Evolutionary conservation across 164 flowering plant species (phyloP), one percentile per base, ranked within the genome.

Genomic region (Macadamia integrifolia): DNA sequence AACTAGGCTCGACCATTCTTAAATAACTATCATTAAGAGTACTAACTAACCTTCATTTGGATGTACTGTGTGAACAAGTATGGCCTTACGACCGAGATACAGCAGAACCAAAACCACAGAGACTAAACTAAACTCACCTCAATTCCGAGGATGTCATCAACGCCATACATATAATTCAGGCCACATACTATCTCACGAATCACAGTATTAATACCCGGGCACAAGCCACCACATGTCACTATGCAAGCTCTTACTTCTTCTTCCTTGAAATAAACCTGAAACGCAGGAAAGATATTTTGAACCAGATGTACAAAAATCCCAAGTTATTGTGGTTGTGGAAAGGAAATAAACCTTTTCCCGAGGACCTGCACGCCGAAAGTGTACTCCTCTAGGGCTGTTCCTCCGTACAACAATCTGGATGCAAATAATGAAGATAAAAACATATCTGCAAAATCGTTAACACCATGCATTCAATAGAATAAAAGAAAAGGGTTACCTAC

Each of bases 291-390:
- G 56, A 31, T 60, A 15, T 2, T 2, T 2, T 2, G 5, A 35
- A 0, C 57, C 17, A 11, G 14, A 18, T 59, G 9, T 1, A 32
- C 23, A 58, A 6, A 42, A 13, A 42, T 23, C 6, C 31, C 6
- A 6, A 18, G 10, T 3, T 9, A 14, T 6, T 4, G 43, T 49
- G 15, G 23, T 23, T 59, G 6, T 44, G 56, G 56, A 48, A 31
- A 9, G 52, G 43, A 49, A 28, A 49, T 43, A 57, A 68, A 85
- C 96, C 87, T 66, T 83, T 69, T 90, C 87, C 31, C 92, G 92
- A 65, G 96, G 96, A 58, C 97, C 95, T 17, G 93, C 90, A 31
- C 95, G 91, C 46, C 97, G 84, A 73, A 91, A 88, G 74, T 91
- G 97, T 31, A 46, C 73, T 58, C 97, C 97, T 79, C 91, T 81